Conservation (phyloP, 75 land plant genomes). For the Azolla pinnata region DNA sequence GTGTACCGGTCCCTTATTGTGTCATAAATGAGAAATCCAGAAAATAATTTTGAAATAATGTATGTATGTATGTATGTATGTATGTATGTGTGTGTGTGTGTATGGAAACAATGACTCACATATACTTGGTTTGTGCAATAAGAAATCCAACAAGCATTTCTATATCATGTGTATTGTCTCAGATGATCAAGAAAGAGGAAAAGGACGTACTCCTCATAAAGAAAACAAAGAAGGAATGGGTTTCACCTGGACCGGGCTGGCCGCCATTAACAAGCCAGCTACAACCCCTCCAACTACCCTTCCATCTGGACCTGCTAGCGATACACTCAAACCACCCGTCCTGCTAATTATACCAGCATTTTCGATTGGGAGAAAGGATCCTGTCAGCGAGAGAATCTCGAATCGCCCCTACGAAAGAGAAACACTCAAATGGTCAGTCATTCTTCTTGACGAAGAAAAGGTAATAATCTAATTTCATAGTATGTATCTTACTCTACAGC, state of each 20-base stretch:
- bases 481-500: too few species aligned
- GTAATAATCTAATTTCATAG: too few species aligned
- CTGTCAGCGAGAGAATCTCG: constrained; percentile 56
- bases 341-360: constrained; percentile 37
- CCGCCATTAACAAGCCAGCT: constrained; percentile 55
- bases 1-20: too few species aligned
- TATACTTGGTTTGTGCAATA: too few species aligned
- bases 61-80: not conserved
- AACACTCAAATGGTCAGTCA: not conserved
- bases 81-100: not conserved
- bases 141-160: too few species aligned
- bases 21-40: too few species aligned
- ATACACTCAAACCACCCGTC: constrained; percentile 63
- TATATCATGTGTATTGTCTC: too few species aligned
- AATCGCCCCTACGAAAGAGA: constrained; percentile 49
- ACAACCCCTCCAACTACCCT: constrained; percentile 67
- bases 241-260: constrained; percentile 59
- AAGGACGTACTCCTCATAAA: too few species aligned
- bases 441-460: not conserved
- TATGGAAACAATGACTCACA: too few species aligned
- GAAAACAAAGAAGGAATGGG: too few species aligned
- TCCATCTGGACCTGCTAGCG: constrained; percentile 70
- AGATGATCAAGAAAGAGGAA: too few species aligned
- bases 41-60: too few species aligned
- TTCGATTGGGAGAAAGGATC: constrained; percentile 47